Conservation (phyloP, 805 yeast genomes). For the Grigorovia transvaalensis region DNA sequence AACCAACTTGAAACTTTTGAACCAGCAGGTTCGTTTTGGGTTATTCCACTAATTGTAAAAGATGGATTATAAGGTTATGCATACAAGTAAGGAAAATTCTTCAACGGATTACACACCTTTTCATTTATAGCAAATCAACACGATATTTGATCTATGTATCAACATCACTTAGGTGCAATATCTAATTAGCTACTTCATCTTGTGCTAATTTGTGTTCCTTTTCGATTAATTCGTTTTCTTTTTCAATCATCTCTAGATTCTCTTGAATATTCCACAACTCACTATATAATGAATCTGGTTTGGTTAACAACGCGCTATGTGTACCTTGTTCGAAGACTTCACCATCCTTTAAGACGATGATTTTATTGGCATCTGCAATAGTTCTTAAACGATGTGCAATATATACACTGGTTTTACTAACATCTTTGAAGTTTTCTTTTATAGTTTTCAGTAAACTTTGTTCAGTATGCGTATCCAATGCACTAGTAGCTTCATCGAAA, state of each 20-base stretch:
- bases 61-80: no score
- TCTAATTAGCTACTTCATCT: neutral
- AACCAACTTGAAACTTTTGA: no score
- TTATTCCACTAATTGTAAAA: no score
- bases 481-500: conserved; percentile 95
- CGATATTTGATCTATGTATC: no score
- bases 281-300: conserved; percentile 53
- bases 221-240: conserved; percentile 20
- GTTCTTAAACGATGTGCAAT: conserved; percentile 93
- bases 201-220: conserved; percentile 1
- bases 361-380: conserved; percentile 87
- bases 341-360: conserved; percentile 76
- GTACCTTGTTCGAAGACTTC: conserved; percentile 79
- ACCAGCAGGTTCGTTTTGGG: no score
- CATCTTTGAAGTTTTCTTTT: conserved; percentile 48
- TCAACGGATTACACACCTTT: no score
- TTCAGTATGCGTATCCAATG: conserved; percentile 93
- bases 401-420: conserved; percentile 64
- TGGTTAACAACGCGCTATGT: conserved; percentile 50
- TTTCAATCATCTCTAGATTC: conserved; percentile 43
- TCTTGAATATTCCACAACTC: conserved; percentile 92
- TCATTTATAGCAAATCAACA: no score
- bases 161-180: no score
- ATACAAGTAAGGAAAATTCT: no score
- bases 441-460: conserved; percentile 72